phyloP scores from a whole-genome alignment of 495 filamentous ascomycete genomes.

The Neurospora sp. region DNA sequence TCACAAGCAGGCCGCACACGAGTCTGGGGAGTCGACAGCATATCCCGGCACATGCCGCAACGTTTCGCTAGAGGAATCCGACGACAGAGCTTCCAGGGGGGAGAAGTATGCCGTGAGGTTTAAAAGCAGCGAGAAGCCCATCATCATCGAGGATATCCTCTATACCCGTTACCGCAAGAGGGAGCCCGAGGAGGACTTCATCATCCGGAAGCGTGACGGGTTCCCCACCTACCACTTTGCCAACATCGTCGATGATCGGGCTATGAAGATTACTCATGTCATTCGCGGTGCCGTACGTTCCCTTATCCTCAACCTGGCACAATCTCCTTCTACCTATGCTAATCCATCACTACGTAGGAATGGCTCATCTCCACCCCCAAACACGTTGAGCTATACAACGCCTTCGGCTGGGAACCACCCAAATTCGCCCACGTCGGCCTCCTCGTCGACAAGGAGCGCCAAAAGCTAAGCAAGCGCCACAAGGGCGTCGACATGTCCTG shows the following conservation, averaged over 20 bases:
- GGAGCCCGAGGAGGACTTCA: constrained; percentile 42
- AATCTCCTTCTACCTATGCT: too few relatives aligned
- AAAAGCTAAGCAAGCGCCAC: constrained; percentile 87
- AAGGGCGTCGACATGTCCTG: constrained; percentile 57
- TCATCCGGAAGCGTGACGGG: constrained; percentile 83
- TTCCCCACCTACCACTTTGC: constrained; percentile 93
- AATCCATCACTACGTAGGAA: constrained; percentile 32
- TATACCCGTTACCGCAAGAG: constrained; percentile 51
- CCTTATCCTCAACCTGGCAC: too few relatives aligned
- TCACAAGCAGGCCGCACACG: constrained; percentile 49
- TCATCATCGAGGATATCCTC: constrained; percentile 59
- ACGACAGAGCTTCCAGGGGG: constrained; percentile 52
- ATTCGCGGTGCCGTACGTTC: constrained; percentile 54
- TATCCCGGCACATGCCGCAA: constrained; percentile 71
- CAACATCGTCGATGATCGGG: constrained; percentile 91
- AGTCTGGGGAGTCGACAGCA: constrained; percentile 50
- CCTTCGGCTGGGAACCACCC: constrained; percentile 81
- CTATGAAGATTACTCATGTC: constrained; percentile 92
- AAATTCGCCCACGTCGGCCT: constrained; percentile 82
- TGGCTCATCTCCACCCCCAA: constrained; percentile 93
- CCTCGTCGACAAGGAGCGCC: constrained; percentile 59
- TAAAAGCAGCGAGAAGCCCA: constrained; percentile 49
- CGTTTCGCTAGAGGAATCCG: constrained; percentile 56
- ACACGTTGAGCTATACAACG: constrained; percentile 76
- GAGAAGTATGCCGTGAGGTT: constrained; percentile 74